Evolutionary conservation across 1,284 basidiomycete genomes (phyloP).

Genomic region (Neotropicomus parvogracilis): DNA sequence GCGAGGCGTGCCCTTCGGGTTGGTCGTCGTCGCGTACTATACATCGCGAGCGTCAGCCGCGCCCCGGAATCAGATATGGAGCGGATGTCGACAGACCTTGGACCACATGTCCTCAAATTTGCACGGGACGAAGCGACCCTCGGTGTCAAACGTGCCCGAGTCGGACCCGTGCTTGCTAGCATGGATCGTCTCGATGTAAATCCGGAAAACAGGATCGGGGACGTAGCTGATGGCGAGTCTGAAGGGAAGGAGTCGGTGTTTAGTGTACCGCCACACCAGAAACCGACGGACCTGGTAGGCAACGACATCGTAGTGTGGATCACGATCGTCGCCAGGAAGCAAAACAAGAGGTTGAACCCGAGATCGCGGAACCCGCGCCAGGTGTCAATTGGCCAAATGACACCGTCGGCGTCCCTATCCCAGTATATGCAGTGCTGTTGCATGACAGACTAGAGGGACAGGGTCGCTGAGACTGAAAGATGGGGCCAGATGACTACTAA

Average conservation of each 20-base stretch:
- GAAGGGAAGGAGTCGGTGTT: slow-evolving; percentile 1
- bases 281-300: slow-evolving; percentile 33
- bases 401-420: slow-evolving; percentile 41
- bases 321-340: slow-evolving; percentile 35
- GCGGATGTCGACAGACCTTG: slow-evolving; percentile 28
- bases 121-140: slow-evolving; percentile 40
- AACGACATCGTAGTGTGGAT: slow-evolving; percentile 40
- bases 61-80: background rate
- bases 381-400: slow-evolving; percentile 47
- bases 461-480: background rate
- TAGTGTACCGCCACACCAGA: background rate
- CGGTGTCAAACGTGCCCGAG: slow-evolving; percentile 42
- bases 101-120: slow-evolving; percentile 42
- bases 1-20: slow-evolving; percentile 15
- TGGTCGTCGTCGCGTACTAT: slow-evolving; percentile 19
- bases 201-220: slow-evolving; percentile 44
- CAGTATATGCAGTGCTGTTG: slow-evolving; percentile 46
- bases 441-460: slow-evolving; percentile 29
- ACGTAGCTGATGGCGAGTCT: slow-evolving; percentile 20
- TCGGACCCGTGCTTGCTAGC: slow-evolving; percentile 47
- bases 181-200: slow-evolving; percentile 41
- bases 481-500: slow-evolving; percentile 7
- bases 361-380: slow-evolving; percentile 42
- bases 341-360: slow-evolving; percentile 41
- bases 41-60: background rate